Evolutionary conservation across 2,329 filamentous ascomycete genomes (phyloP).

Genomic region (Monilinia vaccinii-corymbosi): DNA sequence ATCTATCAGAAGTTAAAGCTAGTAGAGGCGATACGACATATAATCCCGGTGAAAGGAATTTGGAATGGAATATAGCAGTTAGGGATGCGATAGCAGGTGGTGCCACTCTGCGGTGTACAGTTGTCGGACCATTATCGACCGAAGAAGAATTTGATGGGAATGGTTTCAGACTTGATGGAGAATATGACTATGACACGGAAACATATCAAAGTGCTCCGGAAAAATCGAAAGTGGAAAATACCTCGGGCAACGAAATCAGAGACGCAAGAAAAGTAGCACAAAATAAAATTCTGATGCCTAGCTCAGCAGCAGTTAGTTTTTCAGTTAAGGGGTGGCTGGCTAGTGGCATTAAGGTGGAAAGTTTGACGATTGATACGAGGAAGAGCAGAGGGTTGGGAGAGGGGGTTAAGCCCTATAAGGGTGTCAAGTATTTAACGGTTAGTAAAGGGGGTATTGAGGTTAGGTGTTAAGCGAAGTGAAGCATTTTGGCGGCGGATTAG

Average conservation of each 20-base stretch:
- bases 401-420: slow-evolving; percentile 89
- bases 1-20: slow-evolving; percentile 71
- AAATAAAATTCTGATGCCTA: slow-evolving; percentile 72
- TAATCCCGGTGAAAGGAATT: slow-evolving; percentile 57
- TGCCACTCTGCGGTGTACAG: slow-evolving; percentile 70
- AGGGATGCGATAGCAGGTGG: slow-evolving; percentile 66
- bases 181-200: slow-evolving; percentile 42
- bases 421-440: slow-evolving; percentile 89
- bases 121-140: slow-evolving; percentile 53
- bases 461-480: slow-evolving; percentile 36
- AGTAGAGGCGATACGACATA: slow-evolving; percentile 78
- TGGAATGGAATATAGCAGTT: slow-evolving; percentile 77
- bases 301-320: slow-evolving; percentile 65
- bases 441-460: slow-evolving; percentile 57
- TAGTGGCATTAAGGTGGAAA: slow-evolving; percentile 59
- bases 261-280: slow-evolving; percentile 52
- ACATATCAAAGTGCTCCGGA: slow-evolving; percentile 42
- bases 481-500: neutral
- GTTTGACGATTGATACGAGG: slow-evolving; percentile 60
- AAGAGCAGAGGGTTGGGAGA: slow-evolving; percentile 81
- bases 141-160: slow-evolving; percentile 38
- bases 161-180: slow-evolving; percentile 29
- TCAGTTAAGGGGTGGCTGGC: slow-evolving; percentile 60
- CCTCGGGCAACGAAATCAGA: slow-evolving; percentile 29
- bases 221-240: slow-evolving; percentile 31